These are phyloP conservation scores for Leishmania turanica DNA, from an alignment of 208 protist genomes.

Conservation along the genomic window DNA sequence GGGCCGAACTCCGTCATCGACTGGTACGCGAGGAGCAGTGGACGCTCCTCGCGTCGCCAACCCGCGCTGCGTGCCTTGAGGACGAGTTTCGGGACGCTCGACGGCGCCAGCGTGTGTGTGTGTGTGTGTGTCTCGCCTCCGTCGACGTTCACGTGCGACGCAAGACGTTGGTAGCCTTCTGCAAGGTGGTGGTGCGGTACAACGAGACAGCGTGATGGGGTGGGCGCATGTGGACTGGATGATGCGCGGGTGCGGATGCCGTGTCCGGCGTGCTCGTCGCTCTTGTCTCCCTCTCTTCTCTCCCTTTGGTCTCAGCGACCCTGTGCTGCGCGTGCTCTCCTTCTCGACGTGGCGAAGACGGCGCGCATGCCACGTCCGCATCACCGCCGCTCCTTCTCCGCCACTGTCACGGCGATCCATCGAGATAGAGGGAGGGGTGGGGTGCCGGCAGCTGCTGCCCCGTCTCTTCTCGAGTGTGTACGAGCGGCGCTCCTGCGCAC, in stretches of 20 bases:
- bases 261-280: neutral
- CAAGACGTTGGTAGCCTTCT: constrained; percentile 46
- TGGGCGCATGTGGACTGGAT: neutral
- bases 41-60: neutral
- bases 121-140: constrained; percentile 23
- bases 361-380: neutral
- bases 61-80: neutral
- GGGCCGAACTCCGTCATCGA: neutral
- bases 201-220: neutral
- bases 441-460: neutral
- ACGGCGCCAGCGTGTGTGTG: constrained; percentile 20
- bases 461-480: neutral
- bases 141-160: constrained; percentile 44
- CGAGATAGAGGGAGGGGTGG: neutral
- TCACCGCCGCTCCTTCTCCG: neutral
- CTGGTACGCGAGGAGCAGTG: neutral
- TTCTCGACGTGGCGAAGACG: neutral
- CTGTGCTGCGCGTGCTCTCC: neutral
- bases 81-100: constrained; percentile 24
- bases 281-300: neutral
- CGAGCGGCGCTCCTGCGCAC: neutral
- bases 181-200: constrained; percentile 39
- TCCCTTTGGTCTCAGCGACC: neutral
- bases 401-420: neutral
- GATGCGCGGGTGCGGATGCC: neutral